These are phyloP conservation scores for Backusella parvicylindrica DNA, from an alignment of 192 early-diverging fungal species.

Conservation along the genomic window DNA sequence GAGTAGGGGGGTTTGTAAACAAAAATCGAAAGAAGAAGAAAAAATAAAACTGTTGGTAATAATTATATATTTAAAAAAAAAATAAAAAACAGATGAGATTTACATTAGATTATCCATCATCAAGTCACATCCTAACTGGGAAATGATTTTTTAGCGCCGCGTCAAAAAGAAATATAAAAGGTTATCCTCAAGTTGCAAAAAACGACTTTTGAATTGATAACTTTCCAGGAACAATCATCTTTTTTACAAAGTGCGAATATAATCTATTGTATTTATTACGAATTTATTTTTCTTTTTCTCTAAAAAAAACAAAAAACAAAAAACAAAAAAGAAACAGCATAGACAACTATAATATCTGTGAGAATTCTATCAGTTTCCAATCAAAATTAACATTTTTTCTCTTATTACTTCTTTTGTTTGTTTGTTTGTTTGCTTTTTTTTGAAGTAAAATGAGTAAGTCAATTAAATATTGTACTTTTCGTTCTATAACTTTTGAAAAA, in stretches of 20 bases:
- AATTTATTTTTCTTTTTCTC: background rate
- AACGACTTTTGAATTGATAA: background rate
- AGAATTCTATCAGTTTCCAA: background rate
- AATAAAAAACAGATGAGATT: background rate
- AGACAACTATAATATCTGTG: background rate
- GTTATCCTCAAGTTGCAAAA: background rate
- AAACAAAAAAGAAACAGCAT: too few species aligned
- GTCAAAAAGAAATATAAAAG: background rate
- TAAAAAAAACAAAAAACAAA: background rate
- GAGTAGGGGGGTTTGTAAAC: background rate
- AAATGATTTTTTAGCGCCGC: background rate
- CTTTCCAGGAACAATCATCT: background rate
- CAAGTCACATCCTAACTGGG: background rate
- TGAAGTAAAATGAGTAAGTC: background rate
- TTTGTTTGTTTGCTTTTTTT: background rate
- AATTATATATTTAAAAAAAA: background rate
- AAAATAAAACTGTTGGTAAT: background rate
- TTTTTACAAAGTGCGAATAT: background rate
- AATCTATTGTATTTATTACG: background rate
- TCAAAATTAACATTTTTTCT: background rate
- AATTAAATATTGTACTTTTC: background rate
- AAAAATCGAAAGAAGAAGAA: background rate
- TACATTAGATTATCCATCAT: constrained; percentile 2
- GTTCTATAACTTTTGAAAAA: background rate
- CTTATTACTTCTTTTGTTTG: background rate